A percentile compares a stretch with the other conserved stretches of the same genome.
These are phyloP conservation scores for Taphrina confusa DNA, from an alignment of 1,139 yeast genomes.

Conservation along the genomic window DNA sequence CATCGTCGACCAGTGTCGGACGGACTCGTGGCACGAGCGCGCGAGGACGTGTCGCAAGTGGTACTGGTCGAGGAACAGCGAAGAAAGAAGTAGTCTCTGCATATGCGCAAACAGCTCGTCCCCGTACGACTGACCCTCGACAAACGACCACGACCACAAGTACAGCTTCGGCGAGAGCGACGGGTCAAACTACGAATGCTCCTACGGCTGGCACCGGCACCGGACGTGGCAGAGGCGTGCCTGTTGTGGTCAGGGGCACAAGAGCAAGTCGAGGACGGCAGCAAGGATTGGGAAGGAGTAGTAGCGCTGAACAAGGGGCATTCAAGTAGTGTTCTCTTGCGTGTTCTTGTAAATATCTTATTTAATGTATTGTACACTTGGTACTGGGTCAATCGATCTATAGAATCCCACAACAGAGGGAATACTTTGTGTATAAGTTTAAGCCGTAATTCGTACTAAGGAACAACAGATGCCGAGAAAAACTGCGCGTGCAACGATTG, in stretches of 20 bases:
- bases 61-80: conserved; percentile 15
- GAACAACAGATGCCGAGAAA: too few species aligned
- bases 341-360: too few species aligned
- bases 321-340: too few species aligned
- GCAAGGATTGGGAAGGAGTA: conserved; percentile 16
- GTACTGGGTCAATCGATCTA: too few species aligned
- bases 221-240: conserved; percentile 22
- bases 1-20: conserved; percentile 6
- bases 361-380: too few species aligned
- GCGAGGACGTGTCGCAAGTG: neutral
- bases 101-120: conserved; percentile 28
- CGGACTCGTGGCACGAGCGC: conserved; percentile 13
- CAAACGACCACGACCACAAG: neutral
- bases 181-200: neutral
- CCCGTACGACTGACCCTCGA: neutral
- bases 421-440: too few species aligned
- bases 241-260: conserved; percentile 24
- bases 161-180: neutral
- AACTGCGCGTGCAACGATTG: too few species aligned
- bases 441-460: too few species aligned
- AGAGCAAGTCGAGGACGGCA: conserved; percentile 30
- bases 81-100: conserved; percentile 23
- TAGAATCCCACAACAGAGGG: too few species aligned
- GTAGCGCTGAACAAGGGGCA: conserved; percentile 8
- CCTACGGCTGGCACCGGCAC: neutral